Evolutionary conservation across 139 green algal genomes (phyloP).

Genomic region (Microglena sp.): DNA sequence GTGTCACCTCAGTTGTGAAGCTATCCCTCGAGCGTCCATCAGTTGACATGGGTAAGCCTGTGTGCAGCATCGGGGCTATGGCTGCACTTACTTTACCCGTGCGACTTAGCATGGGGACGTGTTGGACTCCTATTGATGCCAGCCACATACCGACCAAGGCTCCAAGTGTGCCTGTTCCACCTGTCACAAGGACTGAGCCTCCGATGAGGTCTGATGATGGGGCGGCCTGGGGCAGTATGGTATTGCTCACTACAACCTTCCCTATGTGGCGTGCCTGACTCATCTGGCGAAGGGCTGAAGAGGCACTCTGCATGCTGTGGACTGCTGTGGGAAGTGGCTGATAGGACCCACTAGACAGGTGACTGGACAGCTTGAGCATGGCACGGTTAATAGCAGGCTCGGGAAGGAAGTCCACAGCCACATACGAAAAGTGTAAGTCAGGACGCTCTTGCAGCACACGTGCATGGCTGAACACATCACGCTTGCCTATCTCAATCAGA

Average conservation of each 20-base stretch:
- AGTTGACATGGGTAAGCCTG: neutral
- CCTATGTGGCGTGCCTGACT: conserved; percentile 71
- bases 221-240: neutral
- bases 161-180: conserved; percentile 66
- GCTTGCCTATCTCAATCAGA: conserved; percentile 84
- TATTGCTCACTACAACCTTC: conserved; percentile 64
- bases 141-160: conserved; percentile 52
- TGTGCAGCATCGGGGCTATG: neutral
- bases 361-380: conserved; percentile 22
- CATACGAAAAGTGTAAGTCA: conserved; percentile 58
- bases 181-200: conserved; percentile 41
- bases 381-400: conserved; percentile 10
- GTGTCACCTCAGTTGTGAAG: too few species aligned
- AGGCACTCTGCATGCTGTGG: conserved; percentile 25
- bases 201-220: neutral
- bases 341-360: conserved; percentile 21
- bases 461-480: conserved; percentile 64
- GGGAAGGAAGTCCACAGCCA: conserved; percentile 82
- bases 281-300: conserved; percentile 67
- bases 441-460: conserved; percentile 56
- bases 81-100: conserved; percentile 32
- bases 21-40: too few species aligned
- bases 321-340: conserved; percentile 22
- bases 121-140: conserved; percentile 16
- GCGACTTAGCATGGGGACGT: conserved; percentile 38